Evolutionary conservation across 177 flowering plant species (phyloP).

Genomic region (Telopea speciosissima): DNA sequence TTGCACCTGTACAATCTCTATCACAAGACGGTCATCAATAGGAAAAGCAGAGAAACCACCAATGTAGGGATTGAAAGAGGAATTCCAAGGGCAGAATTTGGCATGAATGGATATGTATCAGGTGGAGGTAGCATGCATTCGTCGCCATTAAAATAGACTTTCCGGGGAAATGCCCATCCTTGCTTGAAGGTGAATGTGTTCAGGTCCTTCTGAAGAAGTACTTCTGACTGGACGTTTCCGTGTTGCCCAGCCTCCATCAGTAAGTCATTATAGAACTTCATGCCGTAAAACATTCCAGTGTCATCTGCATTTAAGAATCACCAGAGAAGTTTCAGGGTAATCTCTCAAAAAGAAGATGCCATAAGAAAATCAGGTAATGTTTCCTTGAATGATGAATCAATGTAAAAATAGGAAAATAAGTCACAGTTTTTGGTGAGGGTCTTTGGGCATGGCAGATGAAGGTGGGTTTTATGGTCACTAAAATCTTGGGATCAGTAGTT

Average conservation of each 20-base stretch:
- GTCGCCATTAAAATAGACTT: slow-evolving; percentile 81
- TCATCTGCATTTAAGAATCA: slow-evolving; percentile 52
- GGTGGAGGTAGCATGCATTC: slow-evolving; percentile 86
- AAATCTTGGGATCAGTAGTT: too few relatives aligned
- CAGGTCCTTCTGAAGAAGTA: slow-evolving; percentile 59
- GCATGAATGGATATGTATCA: slow-evolving; percentile 66
- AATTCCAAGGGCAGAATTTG: slow-evolving; percentile 42
- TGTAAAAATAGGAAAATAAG: too few relatives aligned
- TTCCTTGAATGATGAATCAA: too few relatives aligned
- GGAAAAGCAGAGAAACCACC: slow-evolving; percentile 19
- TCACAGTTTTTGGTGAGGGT: too few relatives aligned
- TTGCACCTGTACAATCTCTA: not conserved
- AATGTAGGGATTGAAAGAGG: slow-evolving; percentile 13
- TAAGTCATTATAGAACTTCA: slow-evolving; percentile 71
- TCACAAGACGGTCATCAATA: slow-evolving; percentile 12
- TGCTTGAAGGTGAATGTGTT: slow-evolving; percentile 61
- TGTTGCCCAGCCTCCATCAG: slow-evolving; percentile 73
- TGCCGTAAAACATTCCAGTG: slow-evolving; percentile 80
- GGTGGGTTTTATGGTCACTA: too few relatives aligned
- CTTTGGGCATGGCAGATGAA: too few relatives aligned
- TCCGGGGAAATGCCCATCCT: slow-evolving; percentile 85
- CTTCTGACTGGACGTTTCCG: slow-evolving; percentile 77
- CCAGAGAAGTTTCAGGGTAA: not conserved
- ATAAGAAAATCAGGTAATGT: too few relatives aligned
- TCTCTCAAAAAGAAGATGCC: too few relatives aligned